Evolutionary conservation across 2,329 filamentous ascomycete species (phyloP).

Genomic region (Penicillium sp.): DNA sequence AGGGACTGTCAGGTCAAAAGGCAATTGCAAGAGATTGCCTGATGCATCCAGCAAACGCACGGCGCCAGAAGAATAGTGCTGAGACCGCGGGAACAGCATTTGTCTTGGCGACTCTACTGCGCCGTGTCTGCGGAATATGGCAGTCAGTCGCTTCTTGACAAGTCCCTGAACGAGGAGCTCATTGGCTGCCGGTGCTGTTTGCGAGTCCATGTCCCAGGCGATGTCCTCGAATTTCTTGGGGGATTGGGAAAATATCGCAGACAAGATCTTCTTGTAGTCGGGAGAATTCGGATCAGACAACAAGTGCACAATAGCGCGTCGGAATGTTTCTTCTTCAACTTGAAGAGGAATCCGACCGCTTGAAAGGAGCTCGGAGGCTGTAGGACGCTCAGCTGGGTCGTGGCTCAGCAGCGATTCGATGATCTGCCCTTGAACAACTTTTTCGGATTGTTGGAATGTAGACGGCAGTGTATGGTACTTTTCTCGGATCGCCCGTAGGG

Average conservation of each 20-base stretch:
- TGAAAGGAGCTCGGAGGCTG: conserved; percentile 76
- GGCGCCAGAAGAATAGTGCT: conserved; percentile 72
- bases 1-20: conserved; percentile 87
- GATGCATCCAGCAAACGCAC: conserved; percentile 79
- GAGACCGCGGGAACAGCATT: conserved; percentile 77
- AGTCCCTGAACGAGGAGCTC: conserved; percentile 67
- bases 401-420: conserved; percentile 79
- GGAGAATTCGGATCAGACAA: conserved; percentile 76
- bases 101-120: conserved; percentile 78
- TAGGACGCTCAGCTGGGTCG: conserved; percentile 78
- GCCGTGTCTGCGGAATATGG: conserved; percentile 85
- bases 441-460: conserved; percentile 71
- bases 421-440: conserved; percentile 70
- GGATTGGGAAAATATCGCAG: conserved; percentile 76
- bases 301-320: conserved; percentile 76
- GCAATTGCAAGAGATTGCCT: conserved; percentile 89
- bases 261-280: conserved; percentile 86
- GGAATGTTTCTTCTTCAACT: conserved; percentile 89
- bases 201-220: conserved; percentile 70
- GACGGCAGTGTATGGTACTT: conserved; percentile 68
- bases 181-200: conserved; percentile 52
- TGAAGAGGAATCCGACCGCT: conserved; percentile 86
- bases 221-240: conserved; percentile 79
- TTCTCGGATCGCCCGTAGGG: conserved; percentile 70
- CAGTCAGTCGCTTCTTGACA: conserved; percentile 71